phyloP scores from a whole-genome alignment of 148 eudicot species.

The Diospyros lotus region DNA sequence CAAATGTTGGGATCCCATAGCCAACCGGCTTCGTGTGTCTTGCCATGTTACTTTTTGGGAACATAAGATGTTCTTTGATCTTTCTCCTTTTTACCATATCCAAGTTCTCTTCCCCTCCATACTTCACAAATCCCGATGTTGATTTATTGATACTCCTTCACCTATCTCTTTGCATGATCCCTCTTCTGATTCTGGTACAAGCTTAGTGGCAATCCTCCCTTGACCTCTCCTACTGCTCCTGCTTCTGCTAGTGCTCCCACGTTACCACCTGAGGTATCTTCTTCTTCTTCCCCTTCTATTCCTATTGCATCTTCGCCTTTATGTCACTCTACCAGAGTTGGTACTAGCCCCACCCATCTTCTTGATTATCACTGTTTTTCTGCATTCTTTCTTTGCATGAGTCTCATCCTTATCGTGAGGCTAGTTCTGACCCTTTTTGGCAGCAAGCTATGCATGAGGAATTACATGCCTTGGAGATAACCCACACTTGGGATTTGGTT shows the following conservation, averaged over 20 bases:
- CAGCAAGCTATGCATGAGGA: neutral
- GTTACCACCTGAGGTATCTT: too few species aligned
- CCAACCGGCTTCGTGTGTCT: neutral
- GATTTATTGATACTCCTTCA: neutral
- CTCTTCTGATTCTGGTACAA: neutral
- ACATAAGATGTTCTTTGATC: neutral
- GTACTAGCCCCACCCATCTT: neutral
- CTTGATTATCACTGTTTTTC: neutral
- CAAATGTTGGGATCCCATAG: neutral
- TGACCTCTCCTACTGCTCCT: neutral
- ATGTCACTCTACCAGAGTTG: neutral
- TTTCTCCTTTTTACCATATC: neutral
- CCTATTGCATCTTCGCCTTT: neutral
- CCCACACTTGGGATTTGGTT: neutral
- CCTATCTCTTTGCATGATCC: neutral
- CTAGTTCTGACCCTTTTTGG: neutral
- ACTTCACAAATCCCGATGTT: neutral
- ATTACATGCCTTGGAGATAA: neutral
- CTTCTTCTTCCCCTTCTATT: neutral
- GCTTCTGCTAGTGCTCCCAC: neutral
- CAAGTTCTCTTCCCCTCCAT: neutral
- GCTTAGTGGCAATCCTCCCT: neutral
- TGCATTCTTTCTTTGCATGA: neutral
- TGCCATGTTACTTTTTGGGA: neutral
- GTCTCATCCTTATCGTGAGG: neutral